Conservation (phyloP, 2,329 filamentous ascomycete genomes). For the Penicillium vulpinum region DNA sequence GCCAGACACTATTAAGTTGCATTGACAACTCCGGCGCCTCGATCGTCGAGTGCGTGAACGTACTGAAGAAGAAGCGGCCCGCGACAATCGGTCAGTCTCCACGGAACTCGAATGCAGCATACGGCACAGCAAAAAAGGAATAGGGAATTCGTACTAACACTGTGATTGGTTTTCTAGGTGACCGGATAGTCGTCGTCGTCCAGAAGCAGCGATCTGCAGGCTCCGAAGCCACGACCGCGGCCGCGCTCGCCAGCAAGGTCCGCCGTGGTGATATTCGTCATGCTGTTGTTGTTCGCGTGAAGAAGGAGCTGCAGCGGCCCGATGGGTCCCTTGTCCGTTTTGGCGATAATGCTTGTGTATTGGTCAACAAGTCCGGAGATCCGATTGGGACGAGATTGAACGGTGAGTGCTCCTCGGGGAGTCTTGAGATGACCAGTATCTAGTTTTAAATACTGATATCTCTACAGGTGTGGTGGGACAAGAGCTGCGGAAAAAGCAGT, state of each 20-base stretch:
- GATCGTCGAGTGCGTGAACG: conserved; percentile 92
- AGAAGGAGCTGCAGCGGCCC: conserved; percentile 78
- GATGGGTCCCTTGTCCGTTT: conserved; percentile 92
- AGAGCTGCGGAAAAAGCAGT: conserved; percentile 87
- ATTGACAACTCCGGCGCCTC: conserved; percentile 99
- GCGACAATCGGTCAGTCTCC: conserved; percentile 76
- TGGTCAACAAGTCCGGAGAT: conserved; percentile 95
- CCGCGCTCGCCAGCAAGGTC: conserved; percentile 85
- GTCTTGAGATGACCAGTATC: not conserved
- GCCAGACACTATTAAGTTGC: conserved; percentile 93
- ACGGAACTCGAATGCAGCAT: not conserved
- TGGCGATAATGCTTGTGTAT: conserved; percentile 96
- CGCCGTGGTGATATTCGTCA: conserved; percentile 95
- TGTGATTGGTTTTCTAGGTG: conserved; percentile 58
- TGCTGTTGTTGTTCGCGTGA: conserved; percentile 89
- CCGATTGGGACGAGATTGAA: conserved; percentile 91
- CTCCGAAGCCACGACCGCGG: conserved; percentile 68
- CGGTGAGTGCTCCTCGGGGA: conserved; percentile 50
- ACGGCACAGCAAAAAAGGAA: not conserved
- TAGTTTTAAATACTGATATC: conserved; percentile 22
- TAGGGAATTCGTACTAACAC: not conserved
- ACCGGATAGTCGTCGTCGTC: conserved; percentile 95
- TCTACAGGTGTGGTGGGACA: conserved; percentile 74
- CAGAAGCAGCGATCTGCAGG: conserved; percentile 87
- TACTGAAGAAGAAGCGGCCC: conserved; percentile 81